Base-by-base conservation (phyloP, 2,329 filamentous ascomycete species). In the Penicillium hesseltinei region DNA sequence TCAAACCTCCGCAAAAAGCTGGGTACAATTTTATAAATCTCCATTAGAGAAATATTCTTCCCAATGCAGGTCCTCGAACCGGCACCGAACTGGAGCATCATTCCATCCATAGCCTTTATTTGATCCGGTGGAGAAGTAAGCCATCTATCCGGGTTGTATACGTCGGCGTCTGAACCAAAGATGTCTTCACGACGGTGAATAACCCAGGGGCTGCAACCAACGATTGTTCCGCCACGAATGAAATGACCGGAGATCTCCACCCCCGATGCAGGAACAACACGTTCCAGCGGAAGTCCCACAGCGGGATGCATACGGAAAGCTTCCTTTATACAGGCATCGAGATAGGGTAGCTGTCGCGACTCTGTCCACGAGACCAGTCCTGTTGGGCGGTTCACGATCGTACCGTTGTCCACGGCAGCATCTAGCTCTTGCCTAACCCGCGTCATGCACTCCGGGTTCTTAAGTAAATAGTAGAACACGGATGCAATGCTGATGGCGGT, bases 261-360 rank as follows among this genome's bases (percentile, higher is more conserved):
- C 4, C 65, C 65, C 8, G 31, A 27, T 2, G 43, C 31, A 0
- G 90, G 90, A 0, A 90, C 88, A 45, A 92, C 78, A 58, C 90
- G 83, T 73, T 93, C 90, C 43, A 93, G 78, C 0, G 87, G 85
- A 5, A 92, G 76, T 0, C 89, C 90, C 0, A 88, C 82, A 0
- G 89, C 88, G 0, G 90, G 90, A 70, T 92, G 88, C 64, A 91
- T 70, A 13, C 89, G 84, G 77, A 92, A 90, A 5, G 87, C 84
- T 72, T 94, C 90, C 68, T 92, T 90, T 66, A 93, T 82, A 54
- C 86, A 87, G 4, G 89, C 90, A 66, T 92, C 42, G 5, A 94
- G 84, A 71, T 92, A 94, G 0, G 85, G 84, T 2, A 94, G 80
- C 54, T 82, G 83, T 70, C 90, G 88, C 48, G 81, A 82, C 73